A percentile compares a stretch with the other conserved stretches of the same genome.
Evolutionary conservation across 441 rosid genomes (phyloP).

Genomic region (Populus tomentosa): DNA sequence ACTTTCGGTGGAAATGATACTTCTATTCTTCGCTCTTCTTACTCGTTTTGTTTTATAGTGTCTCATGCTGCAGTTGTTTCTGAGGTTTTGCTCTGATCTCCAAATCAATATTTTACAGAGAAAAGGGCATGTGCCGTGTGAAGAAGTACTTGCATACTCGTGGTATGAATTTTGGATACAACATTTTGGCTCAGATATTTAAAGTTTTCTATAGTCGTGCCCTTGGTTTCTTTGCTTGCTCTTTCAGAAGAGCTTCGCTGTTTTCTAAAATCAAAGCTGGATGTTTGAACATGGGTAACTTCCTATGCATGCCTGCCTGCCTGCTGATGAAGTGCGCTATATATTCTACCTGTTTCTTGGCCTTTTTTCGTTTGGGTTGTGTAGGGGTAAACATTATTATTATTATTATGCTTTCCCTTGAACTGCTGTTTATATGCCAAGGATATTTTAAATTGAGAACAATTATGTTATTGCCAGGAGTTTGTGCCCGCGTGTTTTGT

Average conservation of each 20-base stretch:
- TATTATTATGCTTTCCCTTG: background rate
- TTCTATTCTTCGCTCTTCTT: slow-evolving; percentile 10
- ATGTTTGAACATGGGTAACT: background rate
- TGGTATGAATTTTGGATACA: background rate
- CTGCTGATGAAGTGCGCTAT: background rate
- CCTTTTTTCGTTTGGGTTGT: background rate
- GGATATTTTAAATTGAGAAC: background rate
- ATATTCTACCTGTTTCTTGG: background rate
- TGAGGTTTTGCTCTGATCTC: slow-evolving; percentile 14
- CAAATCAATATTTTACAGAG: slow-evolving; percentile 3
- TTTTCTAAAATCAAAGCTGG: background rate
- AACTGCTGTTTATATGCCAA: background rate
- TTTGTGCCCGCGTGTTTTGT: background rate
- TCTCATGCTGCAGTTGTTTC: slow-evolving; percentile 17
- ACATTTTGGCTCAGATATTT: background rate
- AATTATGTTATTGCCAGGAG: background rate
- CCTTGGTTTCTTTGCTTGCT: background rate
- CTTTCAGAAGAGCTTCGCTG: background rate
- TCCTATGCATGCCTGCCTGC: background rate
- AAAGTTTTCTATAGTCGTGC: background rate
- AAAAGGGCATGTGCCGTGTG: background rate
- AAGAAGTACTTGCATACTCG: slow-evolving; percentile 8
- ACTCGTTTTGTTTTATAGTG: slow-evolving; percentile 33
- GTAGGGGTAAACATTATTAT: background rate
- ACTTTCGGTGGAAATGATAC: slow-evolving; percentile 15